Percentiles rank a stretch among this genome's conserved stretches.
Conservation (phyloP, 805 yeast genomes). For the Jamesozyma piceae region DNA sequence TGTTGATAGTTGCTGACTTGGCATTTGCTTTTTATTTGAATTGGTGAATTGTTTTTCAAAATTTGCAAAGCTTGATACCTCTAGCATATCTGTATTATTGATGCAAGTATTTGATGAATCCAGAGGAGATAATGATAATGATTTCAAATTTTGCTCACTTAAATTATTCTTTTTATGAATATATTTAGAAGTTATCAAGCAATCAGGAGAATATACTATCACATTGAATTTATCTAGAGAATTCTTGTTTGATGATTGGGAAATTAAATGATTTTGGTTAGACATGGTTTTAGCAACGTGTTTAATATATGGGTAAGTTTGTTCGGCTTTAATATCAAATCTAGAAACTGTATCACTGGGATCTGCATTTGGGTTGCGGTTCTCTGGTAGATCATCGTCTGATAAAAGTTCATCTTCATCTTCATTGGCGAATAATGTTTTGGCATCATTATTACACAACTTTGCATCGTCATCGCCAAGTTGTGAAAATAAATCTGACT, state of each 20-base stretch:
- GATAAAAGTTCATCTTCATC: slow-evolving; percentile 17
- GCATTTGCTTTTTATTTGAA: not conserved
- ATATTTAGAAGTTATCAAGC: not conserved
- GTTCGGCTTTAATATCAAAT: not conserved
- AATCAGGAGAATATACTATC: not conserved
- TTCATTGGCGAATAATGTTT: slow-evolving; percentile 22
- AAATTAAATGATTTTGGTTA: not conserved
- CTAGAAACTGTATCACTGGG: not conserved
- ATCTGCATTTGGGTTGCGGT: not conserved
- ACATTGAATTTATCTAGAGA: not conserved
- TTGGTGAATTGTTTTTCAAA: too few species aligned
- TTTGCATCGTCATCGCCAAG: slow-evolving; percentile 8
- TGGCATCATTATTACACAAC: slow-evolving; percentile 18
- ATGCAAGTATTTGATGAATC: not conserved
- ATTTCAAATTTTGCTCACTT: not conserved
- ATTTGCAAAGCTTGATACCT: too few species aligned
- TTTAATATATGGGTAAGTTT: too few species aligned
- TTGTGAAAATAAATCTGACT: not conserved
- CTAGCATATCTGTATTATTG: not conserved
- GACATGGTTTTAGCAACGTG: not conserved
- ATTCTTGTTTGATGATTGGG: not conserved
- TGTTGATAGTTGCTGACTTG: not conserved
- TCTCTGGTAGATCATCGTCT: slow-evolving; percentile 4
- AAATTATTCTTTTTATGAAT: not conserved
- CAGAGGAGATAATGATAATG: not conserved